Percentiles rank a stretch among this genome's conserved stretches.
Conservation (phyloP, 1,139 yeast genomes). For the Taiozyma sp. region DNA sequence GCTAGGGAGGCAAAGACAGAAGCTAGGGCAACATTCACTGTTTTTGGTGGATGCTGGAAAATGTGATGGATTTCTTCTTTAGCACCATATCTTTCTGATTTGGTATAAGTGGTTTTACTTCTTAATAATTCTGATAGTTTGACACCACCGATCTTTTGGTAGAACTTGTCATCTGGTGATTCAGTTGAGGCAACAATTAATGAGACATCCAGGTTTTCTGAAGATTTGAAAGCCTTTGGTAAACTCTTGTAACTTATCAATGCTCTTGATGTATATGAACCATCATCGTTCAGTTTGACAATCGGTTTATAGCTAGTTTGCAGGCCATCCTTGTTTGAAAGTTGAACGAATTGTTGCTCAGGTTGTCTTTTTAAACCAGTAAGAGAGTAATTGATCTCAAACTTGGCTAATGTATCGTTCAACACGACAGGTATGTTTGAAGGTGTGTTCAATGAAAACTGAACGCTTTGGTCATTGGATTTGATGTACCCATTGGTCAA, state of each 20-base stretch:
- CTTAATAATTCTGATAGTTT: conserved; percentile 14
- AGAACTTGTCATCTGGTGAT: conserved; percentile 4
- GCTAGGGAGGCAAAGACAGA: conserved; percentile 46
- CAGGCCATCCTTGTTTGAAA: conserved; percentile 15
- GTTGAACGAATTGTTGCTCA: conserved; percentile 19
- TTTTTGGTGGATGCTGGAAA: conserved; percentile 53
- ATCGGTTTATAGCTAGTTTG: conserved; percentile 23
- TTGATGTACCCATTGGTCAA: conserved; percentile 10
- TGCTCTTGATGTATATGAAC: conserved; percentile 10
- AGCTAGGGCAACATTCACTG: conserved; percentile 54
- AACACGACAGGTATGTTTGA: conserved; percentile 11
- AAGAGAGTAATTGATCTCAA: conserved; percentile 19
- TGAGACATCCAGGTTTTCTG: conserved; percentile 31
- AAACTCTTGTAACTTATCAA: conserved; percentile 31
- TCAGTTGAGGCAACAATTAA: conserved; percentile 28
- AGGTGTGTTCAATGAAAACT: conserved; percentile 10
- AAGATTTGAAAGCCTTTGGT: conserved; percentile 36
- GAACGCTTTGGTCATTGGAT: conserved; percentile 7
- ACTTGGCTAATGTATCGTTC: conserved; percentile 9
- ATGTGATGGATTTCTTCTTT: conserved; percentile 68
- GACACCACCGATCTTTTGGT: conserved; percentile 15
- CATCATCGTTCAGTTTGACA: conserved; percentile 7
- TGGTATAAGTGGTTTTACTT: conserved; percentile 21
- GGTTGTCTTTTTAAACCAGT: conserved; percentile 16
- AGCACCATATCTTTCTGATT: conserved; percentile 41